phyloP scores from a whole-genome alignment of 2,329 filamentous ascomycete genomes.

The Atkinsonella hypoxylon region DNA sequence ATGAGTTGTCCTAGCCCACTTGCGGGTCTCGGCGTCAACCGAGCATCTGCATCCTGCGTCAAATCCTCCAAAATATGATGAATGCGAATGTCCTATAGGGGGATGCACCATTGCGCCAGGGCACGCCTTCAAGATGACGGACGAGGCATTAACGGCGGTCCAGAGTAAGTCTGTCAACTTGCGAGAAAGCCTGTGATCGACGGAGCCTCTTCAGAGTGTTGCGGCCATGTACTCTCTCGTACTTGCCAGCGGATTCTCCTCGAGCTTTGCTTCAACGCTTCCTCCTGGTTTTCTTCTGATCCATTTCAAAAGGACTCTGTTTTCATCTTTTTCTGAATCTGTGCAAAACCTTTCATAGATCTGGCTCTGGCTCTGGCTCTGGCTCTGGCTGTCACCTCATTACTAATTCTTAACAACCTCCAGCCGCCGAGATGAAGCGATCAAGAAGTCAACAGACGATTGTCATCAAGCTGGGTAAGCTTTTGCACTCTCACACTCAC shows the following conservation, averaged over 20 bases:
- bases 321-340: not conserved
- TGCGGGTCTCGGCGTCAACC: slow-evolving; percentile 5
- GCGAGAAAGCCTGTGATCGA: slow-evolving; percentile 1
- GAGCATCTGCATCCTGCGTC: slow-evolving; percentile 3
- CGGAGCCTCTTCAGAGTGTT: slow-evolving; percentile 1
- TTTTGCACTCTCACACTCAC: not conserved
- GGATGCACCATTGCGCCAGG: slow-evolving; percentile 5
- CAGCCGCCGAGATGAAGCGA: slow-evolving; percentile 48
- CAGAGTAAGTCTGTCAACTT: slow-evolving; percentile 6
- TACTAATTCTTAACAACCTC: slow-evolving; percentile 12
- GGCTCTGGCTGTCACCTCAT: not conserved
- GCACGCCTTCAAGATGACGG: slow-evolving; percentile 9
- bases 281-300: slow-evolving; percentile 4
- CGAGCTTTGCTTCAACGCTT: not conserved
- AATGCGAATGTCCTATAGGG: slow-evolving; percentile 3
- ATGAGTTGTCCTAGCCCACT: slow-evolving; percentile 1
- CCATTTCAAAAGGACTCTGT: slow-evolving; percentile 2
- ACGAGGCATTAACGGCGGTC: slow-evolving; percentile 10
- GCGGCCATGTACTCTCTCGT: not conserved
- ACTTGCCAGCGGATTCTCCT: not conserved
- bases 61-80: slow-evolving; percentile 5
- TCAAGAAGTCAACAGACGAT: slow-evolving; percentile 38
- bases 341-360: slow-evolving; percentile 4
- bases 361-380: not conserved
- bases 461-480: slow-evolving; percentile 77